These are phyloP conservation scores for Coemansia sp. DNA, from an alignment of 192 early-diverging fungal species.

Conservation along the genomic window DNA sequence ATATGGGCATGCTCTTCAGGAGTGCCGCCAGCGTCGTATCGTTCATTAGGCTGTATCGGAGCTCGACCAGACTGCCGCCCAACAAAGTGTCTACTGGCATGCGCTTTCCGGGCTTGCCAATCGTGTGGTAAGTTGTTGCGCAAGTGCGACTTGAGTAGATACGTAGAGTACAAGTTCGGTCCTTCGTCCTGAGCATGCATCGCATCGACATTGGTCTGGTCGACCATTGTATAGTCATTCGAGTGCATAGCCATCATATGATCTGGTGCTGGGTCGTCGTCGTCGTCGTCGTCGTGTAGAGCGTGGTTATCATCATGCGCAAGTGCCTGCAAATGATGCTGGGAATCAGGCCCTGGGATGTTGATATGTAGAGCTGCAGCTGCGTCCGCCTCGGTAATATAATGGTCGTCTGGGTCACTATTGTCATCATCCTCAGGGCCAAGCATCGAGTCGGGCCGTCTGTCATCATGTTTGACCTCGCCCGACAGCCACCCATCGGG, in stretches of 20 bases:
- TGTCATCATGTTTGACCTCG: background rate
- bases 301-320: background rate
- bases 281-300: background rate
- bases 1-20: background rate
- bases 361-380: slow-evolving; percentile 6
- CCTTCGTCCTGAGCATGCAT: slow-evolving; percentile 14
- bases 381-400: background rate
- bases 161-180: slow-evolving; percentile 45
- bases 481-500: background rate
- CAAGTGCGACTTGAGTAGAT: slow-evolving; percentile 53
- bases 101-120: background rate
- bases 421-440: slow-evolving; percentile 6
- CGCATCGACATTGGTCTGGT: background rate
- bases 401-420: background rate
- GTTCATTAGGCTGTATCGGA: background rate
- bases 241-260: background rate
- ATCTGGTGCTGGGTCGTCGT: background rate
- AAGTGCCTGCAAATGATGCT: background rate
- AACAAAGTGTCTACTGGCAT: slow-evolving; percentile 18
- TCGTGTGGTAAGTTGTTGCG: slow-evolving; percentile 41
- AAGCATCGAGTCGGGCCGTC: slow-evolving; percentile 5
- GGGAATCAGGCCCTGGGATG: background rate
- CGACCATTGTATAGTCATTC: background rate
- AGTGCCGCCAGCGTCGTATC: background rate
- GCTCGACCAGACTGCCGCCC: slow-evolving; percentile 19